These are phyloP conservation scores for Pichia sp. DNA, from an alignment of 1,139 yeast genomes.

Conservation along the genomic window DNA sequence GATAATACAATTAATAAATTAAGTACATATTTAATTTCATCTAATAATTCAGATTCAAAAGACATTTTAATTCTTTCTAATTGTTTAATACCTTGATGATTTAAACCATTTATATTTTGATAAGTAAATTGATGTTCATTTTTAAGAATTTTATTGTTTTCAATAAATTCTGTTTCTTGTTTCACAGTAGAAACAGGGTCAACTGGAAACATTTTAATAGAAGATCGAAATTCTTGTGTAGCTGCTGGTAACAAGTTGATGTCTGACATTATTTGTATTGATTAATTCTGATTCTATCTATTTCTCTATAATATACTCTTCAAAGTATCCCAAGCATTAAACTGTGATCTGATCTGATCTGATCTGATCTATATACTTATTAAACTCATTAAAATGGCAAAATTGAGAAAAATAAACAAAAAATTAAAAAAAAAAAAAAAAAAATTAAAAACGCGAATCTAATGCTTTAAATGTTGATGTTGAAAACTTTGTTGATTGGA, in stretches of 20 bases:
- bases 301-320: too few relatives aligned
- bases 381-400: too few relatives aligned
- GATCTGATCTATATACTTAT: too few relatives aligned
- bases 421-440: too few relatives aligned
- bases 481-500: too few relatives aligned
- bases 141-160: constrained; percentile 25
- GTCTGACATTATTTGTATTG: neutral
- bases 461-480: too few relatives aligned
- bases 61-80: constrained; percentile 59
- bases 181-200: constrained; percentile 26
- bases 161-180: constrained; percentile 29
- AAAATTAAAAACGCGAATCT: too few relatives aligned
- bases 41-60: constrained; percentile 49
- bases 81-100: constrained; percentile 51
- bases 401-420: too few relatives aligned
- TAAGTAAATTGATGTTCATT: constrained; percentile 29
- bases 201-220: constrained; percentile 20
- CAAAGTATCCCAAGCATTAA: too few relatives aligned
- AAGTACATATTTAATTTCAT: constrained; percentile 65
- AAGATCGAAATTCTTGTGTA: neutral
- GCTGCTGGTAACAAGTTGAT: neutral
- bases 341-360: too few relatives aligned
- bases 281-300: neutral
- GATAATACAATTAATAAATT: constrained; percentile 54
- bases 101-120: constrained; percentile 38